phyloP scores from a whole-genome alignment of 2,329 filamentous ascomycete genomes.

The Penicillium concentricum region DNA sequence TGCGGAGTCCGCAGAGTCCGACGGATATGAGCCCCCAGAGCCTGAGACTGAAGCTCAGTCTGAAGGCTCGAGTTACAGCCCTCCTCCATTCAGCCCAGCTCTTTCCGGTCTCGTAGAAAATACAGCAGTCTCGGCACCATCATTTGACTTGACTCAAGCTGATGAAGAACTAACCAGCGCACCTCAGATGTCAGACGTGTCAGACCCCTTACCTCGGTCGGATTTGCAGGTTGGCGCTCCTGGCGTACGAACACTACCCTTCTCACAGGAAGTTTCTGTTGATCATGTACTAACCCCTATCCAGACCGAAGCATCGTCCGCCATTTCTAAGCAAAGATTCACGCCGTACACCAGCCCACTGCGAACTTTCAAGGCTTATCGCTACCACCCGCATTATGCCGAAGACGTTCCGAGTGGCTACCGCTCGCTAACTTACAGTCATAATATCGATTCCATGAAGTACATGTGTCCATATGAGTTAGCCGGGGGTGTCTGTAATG shows the following conservation, averaged over 20 bases:
- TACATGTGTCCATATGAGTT: conserved; percentile 76
- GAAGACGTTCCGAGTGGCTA: conserved; percentile 71
- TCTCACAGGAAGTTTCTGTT: conserved; percentile 9
- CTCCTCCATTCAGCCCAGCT: conserved; percentile 45
- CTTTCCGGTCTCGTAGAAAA: conserved; percentile 34
- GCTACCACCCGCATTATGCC: conserved; percentile 78
- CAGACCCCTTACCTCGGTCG: conserved; percentile 19
- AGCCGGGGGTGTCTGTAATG: conserved; percentile 69
- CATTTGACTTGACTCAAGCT: conserved; percentile 21
- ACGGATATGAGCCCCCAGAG: conserved; percentile 58
- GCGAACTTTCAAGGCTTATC: conserved; percentile 78
- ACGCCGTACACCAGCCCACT: conserved; percentile 81
- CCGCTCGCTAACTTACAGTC: conserved; percentile 89
- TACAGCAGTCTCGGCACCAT: conserved; percentile 21
- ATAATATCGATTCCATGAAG: conserved; percentile 75
- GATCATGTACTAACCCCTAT: conserved; percentile 28
- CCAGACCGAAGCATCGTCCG: conserved; percentile 27
- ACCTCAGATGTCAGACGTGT: conserved; percentile 28
- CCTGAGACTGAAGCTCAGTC: conserved; percentile 30
- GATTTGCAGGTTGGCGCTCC: conserved; percentile 29
- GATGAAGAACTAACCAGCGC: conserved; percentile 34
- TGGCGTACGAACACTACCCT: conserved; percentile 33
- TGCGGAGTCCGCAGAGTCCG: conserved; percentile 45
- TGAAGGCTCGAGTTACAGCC: conserved; percentile 33
- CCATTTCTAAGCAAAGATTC: conserved; percentile 36